Conservation (phyloP, 805 yeast species). For the Wickerhamiella sergipiensis region DNA sequence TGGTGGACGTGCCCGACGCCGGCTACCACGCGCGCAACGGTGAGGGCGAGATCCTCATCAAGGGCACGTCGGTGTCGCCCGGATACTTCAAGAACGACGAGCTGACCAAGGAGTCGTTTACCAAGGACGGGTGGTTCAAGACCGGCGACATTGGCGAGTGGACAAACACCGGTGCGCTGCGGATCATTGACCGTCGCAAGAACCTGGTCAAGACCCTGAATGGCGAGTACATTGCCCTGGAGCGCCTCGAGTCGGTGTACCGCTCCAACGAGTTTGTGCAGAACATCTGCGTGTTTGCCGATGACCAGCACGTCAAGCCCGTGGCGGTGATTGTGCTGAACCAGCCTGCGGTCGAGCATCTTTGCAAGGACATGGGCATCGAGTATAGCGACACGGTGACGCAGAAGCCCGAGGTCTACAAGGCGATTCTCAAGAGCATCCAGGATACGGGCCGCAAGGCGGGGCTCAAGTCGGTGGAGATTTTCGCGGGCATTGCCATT, state of each 20-base stretch:
- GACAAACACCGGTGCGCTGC: conserved; percentile 66
- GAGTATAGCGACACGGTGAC: conserved; percentile 37
- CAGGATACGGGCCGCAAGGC: conserved; percentile 64
- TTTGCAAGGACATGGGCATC: conserved; percentile 45
- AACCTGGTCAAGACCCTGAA: conserved; percentile 89
- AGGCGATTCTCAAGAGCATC: conserved; percentile 43
- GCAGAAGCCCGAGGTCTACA: conserved; percentile 41
- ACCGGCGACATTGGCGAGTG: conserved; percentile 97
- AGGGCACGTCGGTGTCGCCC: conserved; percentile 57
- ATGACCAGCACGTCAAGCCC: conserved; percentile 76
- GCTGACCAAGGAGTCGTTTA: conserved; percentile 65
- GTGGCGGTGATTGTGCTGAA: conserved; percentile 81
- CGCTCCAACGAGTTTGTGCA: conserved; percentile 64
- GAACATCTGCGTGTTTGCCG: conserved; percentile 90
- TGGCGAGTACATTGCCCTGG: conserved; percentile 96
- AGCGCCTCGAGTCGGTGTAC: conserved; percentile 82
- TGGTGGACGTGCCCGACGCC: conserved; percentile 81
- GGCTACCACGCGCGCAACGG: conserved; percentile 81
- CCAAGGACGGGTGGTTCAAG: conserved; percentile 83
- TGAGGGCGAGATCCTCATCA: conserved; percentile 84
- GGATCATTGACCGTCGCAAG: conserved; percentile 86
- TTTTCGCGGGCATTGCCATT: conserved; percentile 63
- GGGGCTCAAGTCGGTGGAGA: conserved; percentile 77
- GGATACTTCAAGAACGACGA: conserved; percentile 73
- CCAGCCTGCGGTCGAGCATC: conserved; percentile 45